Conservation (phyloP, 176 grass and related monocot genomes). For the Oryza nivara region DNA sequence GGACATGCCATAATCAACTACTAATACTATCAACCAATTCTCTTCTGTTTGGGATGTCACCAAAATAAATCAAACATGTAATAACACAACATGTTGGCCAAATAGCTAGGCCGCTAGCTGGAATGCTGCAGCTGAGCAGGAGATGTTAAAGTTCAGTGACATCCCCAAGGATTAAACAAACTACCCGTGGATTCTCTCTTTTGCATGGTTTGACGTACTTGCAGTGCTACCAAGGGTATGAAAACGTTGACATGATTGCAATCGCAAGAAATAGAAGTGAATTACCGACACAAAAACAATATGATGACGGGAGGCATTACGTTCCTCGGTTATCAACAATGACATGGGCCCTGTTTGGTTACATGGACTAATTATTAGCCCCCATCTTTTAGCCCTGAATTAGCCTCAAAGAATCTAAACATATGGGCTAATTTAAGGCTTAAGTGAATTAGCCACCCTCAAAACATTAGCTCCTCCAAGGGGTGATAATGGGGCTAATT, state of each 20-base stretch:
- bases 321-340: background rate
- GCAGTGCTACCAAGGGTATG: background rate
- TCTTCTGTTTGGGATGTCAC: background rate
- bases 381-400: too few species aligned
- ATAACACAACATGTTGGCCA: background rate
- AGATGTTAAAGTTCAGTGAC: background rate
- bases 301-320: background rate
- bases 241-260: background rate
- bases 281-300: background rate
- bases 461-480: too few species aligned
- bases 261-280: background rate
- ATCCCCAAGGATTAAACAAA: background rate
- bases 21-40: background rate
- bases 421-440: too few species aligned
- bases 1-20: background rate
- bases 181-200: background rate
- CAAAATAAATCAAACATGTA: background rate
- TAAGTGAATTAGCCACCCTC: too few species aligned
- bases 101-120: too few species aligned
- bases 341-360: too few species aligned
- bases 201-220: background rate
- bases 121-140: background rate
- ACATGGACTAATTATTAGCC: too few species aligned
- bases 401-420: too few species aligned
- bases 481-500: too few species aligned